Conservation (phyloP, 495 filamentous ascomycete genomes). For the Penicillium simplicissimum region DNA sequence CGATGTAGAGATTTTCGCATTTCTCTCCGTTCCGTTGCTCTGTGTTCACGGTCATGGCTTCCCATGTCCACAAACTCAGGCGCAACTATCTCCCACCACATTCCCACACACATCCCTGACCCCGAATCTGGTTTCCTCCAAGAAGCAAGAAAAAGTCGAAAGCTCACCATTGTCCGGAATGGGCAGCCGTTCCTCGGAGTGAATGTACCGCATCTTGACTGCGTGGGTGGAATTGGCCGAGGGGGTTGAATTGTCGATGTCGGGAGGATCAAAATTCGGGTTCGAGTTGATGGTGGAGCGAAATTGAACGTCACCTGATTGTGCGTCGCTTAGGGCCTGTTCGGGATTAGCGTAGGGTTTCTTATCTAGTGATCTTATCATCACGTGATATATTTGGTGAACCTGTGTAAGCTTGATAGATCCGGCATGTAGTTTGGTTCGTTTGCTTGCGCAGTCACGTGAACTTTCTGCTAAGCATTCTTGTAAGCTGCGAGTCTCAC, state of each 20-base stretch:
- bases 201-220: conserved; percentile 96
- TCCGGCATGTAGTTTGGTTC: neutral
- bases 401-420: neutral
- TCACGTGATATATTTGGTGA: conserved; percentile 6
- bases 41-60: neutral
- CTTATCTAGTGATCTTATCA: conserved; percentile 24
- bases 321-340: conserved; percentile 50
- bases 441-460: neutral
- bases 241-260: conserved; percentile 51
- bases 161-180: conserved; percentile 94
- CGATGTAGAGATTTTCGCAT: neutral
- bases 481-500: neutral
- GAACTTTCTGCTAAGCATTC: neutral
- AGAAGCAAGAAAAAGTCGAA: conserved; percentile 29
- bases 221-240: conserved; percentile 50
- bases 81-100: conserved; percentile 15
- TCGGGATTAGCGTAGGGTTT: conserved; percentile 49
- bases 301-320: conserved; percentile 48
- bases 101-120: conserved; percentile 7
- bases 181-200: conserved; percentile 88
- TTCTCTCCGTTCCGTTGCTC: neutral
- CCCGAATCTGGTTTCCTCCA: neutral
- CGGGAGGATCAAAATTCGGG: conserved; percentile 50
- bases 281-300: conserved; percentile 48
- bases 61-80: conserved; percentile 9